Percentiles rank a stretch among this genome's conserved stretches.
Evolutionary conservation across 1,139 yeast species (phyloP).

Genomic region (Nakaseomyces nivariensis): DNA sequence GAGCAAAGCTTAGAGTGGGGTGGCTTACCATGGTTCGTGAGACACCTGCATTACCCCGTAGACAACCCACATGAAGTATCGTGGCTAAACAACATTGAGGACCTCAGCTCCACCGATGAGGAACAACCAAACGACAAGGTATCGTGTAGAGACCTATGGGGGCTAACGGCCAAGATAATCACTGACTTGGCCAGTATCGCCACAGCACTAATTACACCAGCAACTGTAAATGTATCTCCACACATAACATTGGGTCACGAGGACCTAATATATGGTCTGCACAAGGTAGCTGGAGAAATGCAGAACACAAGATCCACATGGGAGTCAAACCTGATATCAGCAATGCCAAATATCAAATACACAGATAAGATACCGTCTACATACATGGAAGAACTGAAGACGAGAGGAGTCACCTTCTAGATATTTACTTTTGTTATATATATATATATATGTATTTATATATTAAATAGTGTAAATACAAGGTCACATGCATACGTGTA

Average conservation of each 20-base stretch:
- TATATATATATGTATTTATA: too few species aligned
- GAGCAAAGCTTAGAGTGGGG: conserved; percentile 45
- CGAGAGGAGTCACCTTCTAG: background rate
- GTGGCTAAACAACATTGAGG: conserved; percentile 55
- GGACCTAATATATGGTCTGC: conserved; percentile 48
- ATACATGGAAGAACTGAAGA: conserved; percentile 11
- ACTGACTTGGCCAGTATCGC: conserved; percentile 65
- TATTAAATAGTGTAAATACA: too few species aligned
- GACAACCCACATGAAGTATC: conserved; percentile 43
- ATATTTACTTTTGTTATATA: too few species aligned
- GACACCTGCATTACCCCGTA: conserved; percentile 53
- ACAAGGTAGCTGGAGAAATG: conserved; percentile 45
- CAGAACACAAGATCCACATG: conserved; percentile 31
- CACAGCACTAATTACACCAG: conserved; percentile 23
- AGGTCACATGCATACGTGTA: too few species aligned
- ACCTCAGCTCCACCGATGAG: conserved; percentile 49
- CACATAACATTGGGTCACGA: conserved; percentile 45
- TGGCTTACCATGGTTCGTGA: conserved; percentile 53
- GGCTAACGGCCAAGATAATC: conserved; percentile 76
- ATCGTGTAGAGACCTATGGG: conserved; percentile 68
- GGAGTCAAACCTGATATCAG: conserved; percentile 36
- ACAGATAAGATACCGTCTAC: conserved; percentile 35
- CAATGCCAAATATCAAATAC: conserved; percentile 36
- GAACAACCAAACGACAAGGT: conserved; percentile 26
- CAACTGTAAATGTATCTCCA: conserved; percentile 5